Evolutionary conservation across 192 early-diverging fungal genomes (phyloP).

Genomic region (Ambispora gerdemannii): DNA sequence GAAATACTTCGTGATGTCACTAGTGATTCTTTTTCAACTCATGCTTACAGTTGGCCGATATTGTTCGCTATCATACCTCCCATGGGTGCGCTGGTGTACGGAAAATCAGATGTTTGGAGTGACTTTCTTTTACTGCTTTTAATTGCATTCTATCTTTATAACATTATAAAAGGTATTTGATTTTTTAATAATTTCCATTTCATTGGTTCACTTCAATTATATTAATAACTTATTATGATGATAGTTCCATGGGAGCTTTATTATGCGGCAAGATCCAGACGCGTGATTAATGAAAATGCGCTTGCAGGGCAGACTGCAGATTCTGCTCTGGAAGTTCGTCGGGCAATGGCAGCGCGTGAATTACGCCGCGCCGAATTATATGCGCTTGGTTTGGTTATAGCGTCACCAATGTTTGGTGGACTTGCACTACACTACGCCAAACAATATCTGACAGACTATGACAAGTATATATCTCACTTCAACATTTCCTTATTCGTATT

Average conservation of each 20-base stretch:
- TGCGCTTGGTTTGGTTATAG: slow-evolving; percentile 46
- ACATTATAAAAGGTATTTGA: slow-evolving; percentile 59
- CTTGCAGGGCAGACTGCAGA: slow-evolving; percentile 31
- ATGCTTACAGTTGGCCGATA: slow-evolving; percentile 58
- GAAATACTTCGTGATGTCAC: slow-evolving; percentile 30
- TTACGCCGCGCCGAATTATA: slow-evolving; percentile 50
- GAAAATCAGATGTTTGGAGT: slow-evolving; percentile 57
- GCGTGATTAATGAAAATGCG: slow-evolving; percentile 38
- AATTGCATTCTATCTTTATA: slow-evolving; percentile 58
- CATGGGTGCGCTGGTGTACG: slow-evolving; percentile 54
- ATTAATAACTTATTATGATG: slow-evolving; percentile 9
- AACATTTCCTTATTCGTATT: slow-evolving; percentile 58
- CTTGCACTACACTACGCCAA: slow-evolving; percentile 53
- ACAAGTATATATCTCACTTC: slow-evolving; percentile 53
- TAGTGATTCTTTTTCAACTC: slow-evolving; percentile 35
- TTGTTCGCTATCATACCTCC: slow-evolving; percentile 54
- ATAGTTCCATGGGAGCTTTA: slow-evolving; percentile 61
- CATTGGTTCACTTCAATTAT: too few species aligned
- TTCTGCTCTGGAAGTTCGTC: slow-evolving; percentile 33
- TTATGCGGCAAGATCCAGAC: slow-evolving; percentile 49
- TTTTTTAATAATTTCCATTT: too few species aligned
- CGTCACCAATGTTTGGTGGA: slow-evolving; percentile 54
- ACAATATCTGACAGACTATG: slow-evolving; percentile 49
- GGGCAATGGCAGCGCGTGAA: slow-evolving; percentile 38
- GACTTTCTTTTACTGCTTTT: slow-evolving; percentile 55